These are phyloP conservation scores for Citrus maxima DNA, from an alignment of 345 rosid species.

Conservation along the genomic window DNA sequence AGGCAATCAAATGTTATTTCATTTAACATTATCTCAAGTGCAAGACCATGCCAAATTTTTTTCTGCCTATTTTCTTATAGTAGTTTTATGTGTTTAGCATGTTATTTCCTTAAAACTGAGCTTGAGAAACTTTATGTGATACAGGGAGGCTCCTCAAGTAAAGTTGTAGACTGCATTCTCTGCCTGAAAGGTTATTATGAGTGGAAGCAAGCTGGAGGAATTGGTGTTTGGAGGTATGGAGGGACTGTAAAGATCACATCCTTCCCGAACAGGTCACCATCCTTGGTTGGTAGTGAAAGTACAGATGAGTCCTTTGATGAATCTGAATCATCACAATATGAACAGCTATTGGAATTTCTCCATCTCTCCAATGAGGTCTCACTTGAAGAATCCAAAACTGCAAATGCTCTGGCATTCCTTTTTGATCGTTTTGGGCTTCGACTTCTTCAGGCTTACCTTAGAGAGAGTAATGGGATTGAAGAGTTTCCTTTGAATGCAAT, in stretches of 20 bases:
- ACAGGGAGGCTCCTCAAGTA: conserved; percentile 93
- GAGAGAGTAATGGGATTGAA: conserved; percentile 55
- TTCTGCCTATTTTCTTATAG: not conserved
- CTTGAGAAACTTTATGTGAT: not conserved
- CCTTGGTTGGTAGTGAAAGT: conserved; percentile 68
- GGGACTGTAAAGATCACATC: conserved; percentile 89
- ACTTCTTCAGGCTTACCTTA: conserved; percentile 79
- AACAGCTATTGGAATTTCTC: conserved; percentile 79
- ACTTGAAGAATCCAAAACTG: conserved; percentile 71
- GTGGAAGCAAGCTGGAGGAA: conserved; percentile 95
- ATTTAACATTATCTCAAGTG: not conserved
- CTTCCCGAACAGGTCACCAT: conserved; percentile 70
- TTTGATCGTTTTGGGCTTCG: conserved; percentile 83
- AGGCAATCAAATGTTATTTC: not conserved
- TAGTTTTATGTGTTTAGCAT: not conserved
- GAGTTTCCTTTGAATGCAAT: conserved; percentile 84
- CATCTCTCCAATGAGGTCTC: conserved; percentile 80
- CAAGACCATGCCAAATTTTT: not conserved
- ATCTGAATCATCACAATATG: conserved; percentile 86
- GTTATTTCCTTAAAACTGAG: not conserved
- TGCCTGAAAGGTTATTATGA: conserved; percentile 91
- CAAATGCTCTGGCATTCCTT: conserved; percentile 69
- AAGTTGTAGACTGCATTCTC: conserved; percentile 95
- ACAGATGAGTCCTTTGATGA: conserved; percentile 82
- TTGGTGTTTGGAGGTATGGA: conserved; percentile 97